These are phyloP conservation scores for Ascoidea rubescens DNA, from an alignment of 805 yeast genomes.

Conservation along the genomic window DNA sequence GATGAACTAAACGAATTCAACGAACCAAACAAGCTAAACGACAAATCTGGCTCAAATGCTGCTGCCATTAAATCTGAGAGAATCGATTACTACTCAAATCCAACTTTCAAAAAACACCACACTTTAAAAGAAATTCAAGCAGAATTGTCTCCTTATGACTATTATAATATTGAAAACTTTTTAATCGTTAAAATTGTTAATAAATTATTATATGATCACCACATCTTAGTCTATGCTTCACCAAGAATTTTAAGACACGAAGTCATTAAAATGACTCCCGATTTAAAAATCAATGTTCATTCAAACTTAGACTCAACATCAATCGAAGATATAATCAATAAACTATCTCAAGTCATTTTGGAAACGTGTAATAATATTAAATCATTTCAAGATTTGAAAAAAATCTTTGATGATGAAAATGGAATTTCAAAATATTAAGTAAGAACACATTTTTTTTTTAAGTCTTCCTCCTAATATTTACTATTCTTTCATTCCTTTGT, in stretches of 20 bases:
- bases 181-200: constrained; percentile 59
- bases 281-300: constrained; percentile 37
- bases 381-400: constrained; percentile 4
- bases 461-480: no score
- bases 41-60: neutral
- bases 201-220: constrained; percentile 31
- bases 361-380: neutral
- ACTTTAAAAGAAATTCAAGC: neutral
- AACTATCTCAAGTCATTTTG: constrained; percentile 1
- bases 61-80: constrained; percentile 1
- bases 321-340: constrained; percentile 15
- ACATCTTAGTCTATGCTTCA: constrained; percentile 38
- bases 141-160: constrained; percentile 3
- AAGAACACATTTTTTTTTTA: no score
- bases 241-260: constrained; percentile 66
- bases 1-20: constrained; percentile 1
- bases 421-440: no score
- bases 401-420: neutral
- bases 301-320: constrained; percentile 32
- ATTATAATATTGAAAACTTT: constrained; percentile 38
- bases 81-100: constrained; percentile 8
- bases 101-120: constrained; percentile 2
- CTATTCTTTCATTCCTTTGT: no score
- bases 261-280: constrained; percentile 52
- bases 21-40: neutral